Evolutionary conservation across 1,139 yeast species (phyloP), one percentile per base, ranked within the genome.

Genomic region (Candida smagusa): DNA sequence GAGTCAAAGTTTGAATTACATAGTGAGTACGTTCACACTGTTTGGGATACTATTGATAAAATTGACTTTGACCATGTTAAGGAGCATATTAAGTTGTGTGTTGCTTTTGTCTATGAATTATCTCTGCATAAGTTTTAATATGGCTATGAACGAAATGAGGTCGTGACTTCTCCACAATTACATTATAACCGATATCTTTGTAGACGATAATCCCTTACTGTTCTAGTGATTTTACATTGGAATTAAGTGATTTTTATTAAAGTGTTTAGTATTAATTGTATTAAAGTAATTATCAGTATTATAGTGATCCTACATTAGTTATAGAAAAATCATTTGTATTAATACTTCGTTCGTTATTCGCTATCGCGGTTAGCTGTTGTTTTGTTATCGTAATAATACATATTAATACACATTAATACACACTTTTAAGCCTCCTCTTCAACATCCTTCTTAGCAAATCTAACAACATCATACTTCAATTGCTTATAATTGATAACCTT

Each of bases 41-140:
- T 79, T 1, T 61, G 77, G 61, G 98, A 92, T 57, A 88, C 96
- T 5, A 59, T 90, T 43, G 96, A 88, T 53, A 69, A 85, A 49
- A 71, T 92, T 40, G 83, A 84, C 50, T 77, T 46, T 30, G 58
- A 49, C 43, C 96, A 89, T 58, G 80, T 90, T 67, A 72, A 65
- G 9, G 87, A 90, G 61, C 95, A 87, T 56, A 77, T 81, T 41
- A 85, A 82, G 59, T 67, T 90, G 49, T 84, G 86, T 1, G 48
- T 86, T 12, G 90, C 87, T 1, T 82, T 73, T 49, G 79, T 81
- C 3, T 65, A 79, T 38, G 96, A 89, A 63, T 71, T 89, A 34
- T 33, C 37, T 3, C 12, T 27, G 19, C 36, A 33, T 9, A 38
- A 35, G 33, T 34, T 38, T 13, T 6, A 12, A 22, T 19, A 13